Evolutionary conservation across 495 filamentous ascomycete species (phyloP), one percentile per base, ranked within the genome.

Genomic region (Penicillium pancosmium): DNA sequence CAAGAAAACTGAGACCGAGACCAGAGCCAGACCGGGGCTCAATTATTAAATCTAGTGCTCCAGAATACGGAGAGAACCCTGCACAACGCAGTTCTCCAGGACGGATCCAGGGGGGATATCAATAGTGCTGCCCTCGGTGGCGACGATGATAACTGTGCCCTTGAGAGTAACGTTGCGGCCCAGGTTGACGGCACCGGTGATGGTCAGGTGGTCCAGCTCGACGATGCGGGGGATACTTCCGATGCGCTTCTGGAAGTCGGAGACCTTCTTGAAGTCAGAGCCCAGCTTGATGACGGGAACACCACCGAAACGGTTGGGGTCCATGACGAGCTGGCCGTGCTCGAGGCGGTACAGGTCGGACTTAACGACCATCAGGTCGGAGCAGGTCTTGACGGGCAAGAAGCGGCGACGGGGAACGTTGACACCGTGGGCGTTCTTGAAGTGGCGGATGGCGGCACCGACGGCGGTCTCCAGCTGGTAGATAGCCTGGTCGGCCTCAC

Each of bases 371-470:
- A 99, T 91, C 61, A 99, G 85, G 72, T 99, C 94, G 58, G 94
- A 99, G 84, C 94, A 98, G 16, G 94, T 99, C 90, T 99, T 99
- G 80, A 99, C 94, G 56, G 94, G 94, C 81, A 99, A 83, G 91
- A 99, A 99, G 64, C 94, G 92, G 59, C 91, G 87, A 68, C 94
- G 90, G 61, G 94, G 94, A 36, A 99, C 94, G 79, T 99, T 99
- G 81, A 99, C 93, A 80, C 94, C 94, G 80, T 98, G 95, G 36
- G 91, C 94, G 76, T 97, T 97, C 78, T 88, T 87, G 83, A 99
- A 99, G 80, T 98, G 94, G 65, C 93, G 93, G 75, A 99, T 98
- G 65, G 94, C 94, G 62, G 94, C 94, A 77, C 94, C 94, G 64
- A 99, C 94, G 33, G 94, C 94, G 43, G 94, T 99, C 84, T 99